These are phyloP conservation scores for Suhomyces tanzawaensis DNA, from an alignment of 805 yeast genomes.

Conservation along the genomic window DNA sequence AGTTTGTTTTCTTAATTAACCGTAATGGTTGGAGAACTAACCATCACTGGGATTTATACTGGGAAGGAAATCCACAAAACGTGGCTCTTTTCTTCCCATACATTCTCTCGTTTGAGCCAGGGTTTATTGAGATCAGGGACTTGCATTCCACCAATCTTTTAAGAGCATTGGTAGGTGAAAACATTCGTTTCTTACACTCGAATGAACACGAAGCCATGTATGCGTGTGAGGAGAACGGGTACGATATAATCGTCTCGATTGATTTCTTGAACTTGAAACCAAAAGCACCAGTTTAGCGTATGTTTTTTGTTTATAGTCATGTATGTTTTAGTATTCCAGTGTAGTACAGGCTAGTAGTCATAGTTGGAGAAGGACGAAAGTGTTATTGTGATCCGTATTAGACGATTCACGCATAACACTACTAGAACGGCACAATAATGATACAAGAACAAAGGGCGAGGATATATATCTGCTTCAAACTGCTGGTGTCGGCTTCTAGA, in stretches of 20 bases:
- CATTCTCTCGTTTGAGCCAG: constrained; percentile 83
- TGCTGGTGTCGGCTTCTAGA: too few relatives aligned
- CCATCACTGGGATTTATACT: constrained; percentile 88
- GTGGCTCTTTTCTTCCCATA: constrained; percentile 95
- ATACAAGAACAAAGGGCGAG: too few relatives aligned
- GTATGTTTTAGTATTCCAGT: too few relatives aligned
- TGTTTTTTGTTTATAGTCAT: constrained; percentile 4
- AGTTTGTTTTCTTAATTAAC: constrained; percentile 91
- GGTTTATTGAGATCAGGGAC: constrained; percentile 88
- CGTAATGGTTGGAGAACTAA: constrained; percentile 95
- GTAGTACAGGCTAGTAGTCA: too few relatives aligned
- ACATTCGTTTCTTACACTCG: constrained; percentile 83
- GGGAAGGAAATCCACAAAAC: constrained; percentile 95
- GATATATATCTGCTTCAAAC: too few relatives aligned
- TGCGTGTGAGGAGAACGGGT: constrained; percentile 88
- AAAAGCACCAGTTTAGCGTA: constrained; percentile 12
- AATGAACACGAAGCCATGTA: constrained; percentile 91
- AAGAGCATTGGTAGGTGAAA: constrained; percentile 88
- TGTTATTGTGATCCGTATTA: too few relatives aligned
- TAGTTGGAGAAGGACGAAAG: too few relatives aligned
- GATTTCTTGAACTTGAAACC: constrained; percentile 75
- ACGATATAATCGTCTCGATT: constrained; percentile 86
- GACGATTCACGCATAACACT: too few relatives aligned
- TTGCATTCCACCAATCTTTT: constrained; percentile 84
- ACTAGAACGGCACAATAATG: too few relatives aligned